A percentile compares a stretch with the other conserved stretches of the same genome.
Conservation (phyloP, 352 stramenopile species). For the Blastocystis sp. region DNA sequence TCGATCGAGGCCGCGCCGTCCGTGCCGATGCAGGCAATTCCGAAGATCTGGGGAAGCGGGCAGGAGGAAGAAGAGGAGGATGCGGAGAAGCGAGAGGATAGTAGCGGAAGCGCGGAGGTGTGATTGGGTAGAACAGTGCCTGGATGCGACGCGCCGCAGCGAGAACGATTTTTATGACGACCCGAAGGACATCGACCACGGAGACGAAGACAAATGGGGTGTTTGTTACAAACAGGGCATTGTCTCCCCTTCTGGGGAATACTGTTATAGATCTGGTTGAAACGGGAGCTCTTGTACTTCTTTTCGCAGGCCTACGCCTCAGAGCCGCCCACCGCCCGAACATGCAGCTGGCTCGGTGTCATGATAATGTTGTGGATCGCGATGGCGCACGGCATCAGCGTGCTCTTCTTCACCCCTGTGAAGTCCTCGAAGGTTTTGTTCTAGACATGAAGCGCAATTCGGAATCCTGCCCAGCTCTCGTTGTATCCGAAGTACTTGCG, state of each 20-base stretch:
- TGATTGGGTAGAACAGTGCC: conserved; percentile 50
- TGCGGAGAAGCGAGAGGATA: conserved; percentile 63
- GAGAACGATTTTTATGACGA: conserved; percentile 71
- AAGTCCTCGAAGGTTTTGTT: conserved; percentile 57
- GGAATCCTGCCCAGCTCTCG: conserved; percentile 43
- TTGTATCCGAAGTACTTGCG: conserved; percentile 73
- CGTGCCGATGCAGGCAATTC: conserved; percentile 83
- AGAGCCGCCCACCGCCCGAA: not conserved
- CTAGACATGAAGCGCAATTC: not conserved
- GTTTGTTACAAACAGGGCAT: not conserved
- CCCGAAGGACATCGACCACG: conserved; percentile 69
- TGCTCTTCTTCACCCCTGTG: conserved; percentile 53
- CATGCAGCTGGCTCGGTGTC: conserved; percentile 51
- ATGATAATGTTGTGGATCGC: conserved; percentile 61
- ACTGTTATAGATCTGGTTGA: conserved; percentile 67
- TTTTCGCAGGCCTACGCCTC: not conserved
- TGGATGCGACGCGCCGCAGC: conserved; percentile 10
- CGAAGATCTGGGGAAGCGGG: conserved; percentile 74
- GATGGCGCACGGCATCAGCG: conserved; percentile 30
- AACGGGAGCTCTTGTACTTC: conserved; percentile 56
- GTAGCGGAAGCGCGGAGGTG: conserved; percentile 3
- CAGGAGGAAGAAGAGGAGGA: conserved; percentile 66
- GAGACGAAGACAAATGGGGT: not conserved
- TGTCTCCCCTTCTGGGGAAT: conserved; percentile 32
- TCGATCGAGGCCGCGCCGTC: conserved; percentile 79